Evolutionary conservation across 75 land plant species (phyloP), one percentile per base, ranked within the genome.

Genomic region (Picea sitchensis): DNA sequence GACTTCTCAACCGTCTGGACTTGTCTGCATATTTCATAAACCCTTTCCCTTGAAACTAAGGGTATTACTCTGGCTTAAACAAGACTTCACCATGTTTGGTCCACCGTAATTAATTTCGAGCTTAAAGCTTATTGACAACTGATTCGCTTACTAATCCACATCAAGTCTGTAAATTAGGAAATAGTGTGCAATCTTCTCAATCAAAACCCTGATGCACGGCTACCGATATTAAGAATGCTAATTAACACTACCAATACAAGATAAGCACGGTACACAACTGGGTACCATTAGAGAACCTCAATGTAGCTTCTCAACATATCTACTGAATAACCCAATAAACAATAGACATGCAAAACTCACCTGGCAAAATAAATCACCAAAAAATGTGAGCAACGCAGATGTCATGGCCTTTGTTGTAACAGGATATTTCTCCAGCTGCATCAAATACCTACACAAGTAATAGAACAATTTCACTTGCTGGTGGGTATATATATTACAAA

Each of bases 301-400:
- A 17, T 71, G 12, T 8, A 71, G 23, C 74, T 51, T 51, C 12
- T 41, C 44, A 71, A 44, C 2, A 2, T 20, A 44, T 8, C 14
- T 38, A 71, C n/a, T 7, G 36, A 36, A 20, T 12, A 41, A 44
- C 18, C 26, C 0, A n/a, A n/a, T 2, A 20, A 71, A 71, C 32
- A n/a, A 31, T 26, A 64, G 32, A 12, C 67, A 4, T 17, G 32
- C 3, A 60, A 54, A 65, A 41, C 58, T 20, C 79, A 92, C 98
- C 98, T 95, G 98, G 76, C 96, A 91, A 60, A 95, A 81, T 11
- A 94, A 30, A 81, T 95, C 98, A 44, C 98, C 98, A 78, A 90
- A 69, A 23, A 91, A 78, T 76, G 88, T 95, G 59, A 95, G 89
- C 44, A 92, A 31, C n/a, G 92, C 91, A 67, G 96, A 86, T 17